Evolutionary conservation across 129 eudicot species (phyloP), one percentile per base, ranked within the genome.

Genomic region (Ambrosia artemisiifolia): DNA sequence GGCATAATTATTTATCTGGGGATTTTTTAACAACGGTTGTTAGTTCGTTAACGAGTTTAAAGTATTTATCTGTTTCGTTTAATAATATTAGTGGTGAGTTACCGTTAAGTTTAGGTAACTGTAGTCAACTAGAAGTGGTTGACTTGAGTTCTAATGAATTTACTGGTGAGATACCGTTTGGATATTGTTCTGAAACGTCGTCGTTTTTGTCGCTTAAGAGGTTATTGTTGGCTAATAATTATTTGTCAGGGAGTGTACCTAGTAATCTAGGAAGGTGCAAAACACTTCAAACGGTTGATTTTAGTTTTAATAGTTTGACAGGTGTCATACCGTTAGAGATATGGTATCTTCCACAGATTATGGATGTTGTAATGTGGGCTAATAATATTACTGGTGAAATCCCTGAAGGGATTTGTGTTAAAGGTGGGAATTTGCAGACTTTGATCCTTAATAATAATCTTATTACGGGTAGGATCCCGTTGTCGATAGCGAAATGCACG

Each of bases 281-380:
- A 49, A 88, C 71, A 73, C 67, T 91, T 71, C 84, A 71, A 54
- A 77, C 92, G 9, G 84, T 91, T 76, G 95, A 91, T 81, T 82
- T 91, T 38, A 91, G 97, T 73, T 91, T 91, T 88, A 91, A 91
- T 72, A 18, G 64, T 20, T 78, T 91, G 35, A 63, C 54, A 5
- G 97, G 88, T 55, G 32, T 74, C 1, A 82, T 91, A 33, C 97
- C 97, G 0, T 18, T 30, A 0, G 85, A 84, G 68, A 73, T 91
- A 51, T 91, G 97, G 97, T 57, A 35, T 48, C 79, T 91, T 38
- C 97, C 95, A 3, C 56, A 76, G 73, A 80, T 91, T 67, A 44
- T 81, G 49, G 97, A 91, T 33, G 64, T 91, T 12, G 84, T 91
- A 65, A 88, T 91, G 88, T 91, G 97, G 97, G 97, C 95, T 51